These are phyloP conservation scores for Polytrichum commune DNA, from an alignment of 225 moss, liverwort and hornwort species.

Conservation along the genomic window DNA sequence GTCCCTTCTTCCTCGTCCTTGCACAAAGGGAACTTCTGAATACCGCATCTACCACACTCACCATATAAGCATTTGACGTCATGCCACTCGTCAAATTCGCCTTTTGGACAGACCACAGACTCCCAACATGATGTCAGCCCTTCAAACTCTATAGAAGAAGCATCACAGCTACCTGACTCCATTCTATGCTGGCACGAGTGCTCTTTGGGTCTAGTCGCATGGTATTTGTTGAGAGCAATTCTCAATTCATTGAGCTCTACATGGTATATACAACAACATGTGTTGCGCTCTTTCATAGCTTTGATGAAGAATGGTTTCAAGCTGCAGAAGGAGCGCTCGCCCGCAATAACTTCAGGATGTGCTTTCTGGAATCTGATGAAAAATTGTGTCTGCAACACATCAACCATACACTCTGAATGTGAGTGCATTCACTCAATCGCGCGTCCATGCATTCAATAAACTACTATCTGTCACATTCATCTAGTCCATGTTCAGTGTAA, in stretches of 20 bases:
- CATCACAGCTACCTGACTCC: not conserved
- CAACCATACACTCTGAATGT: no score
- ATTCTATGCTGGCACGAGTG: not conserved
- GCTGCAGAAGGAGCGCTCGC: not conserved
- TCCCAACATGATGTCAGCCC: not conserved
- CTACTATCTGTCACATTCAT: no score
- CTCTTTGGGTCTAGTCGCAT: not conserved
- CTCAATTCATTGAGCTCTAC: not conserved
- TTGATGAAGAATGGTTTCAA: not conserved
- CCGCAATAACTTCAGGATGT: not conserved
- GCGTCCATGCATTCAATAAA: no score
- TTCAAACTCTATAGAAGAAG: not conserved
- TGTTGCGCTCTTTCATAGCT: not conserved
- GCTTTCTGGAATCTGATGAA: not conserved
- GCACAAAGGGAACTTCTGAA: not conserved
- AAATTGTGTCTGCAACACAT: not conserved
- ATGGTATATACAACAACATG: not conserved
- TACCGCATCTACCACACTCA: not conserved
- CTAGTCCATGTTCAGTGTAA: no score
- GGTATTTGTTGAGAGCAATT: not conserved
- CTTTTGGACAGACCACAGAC: not conserved
- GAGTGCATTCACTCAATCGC: no score
- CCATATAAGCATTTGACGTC: not conserved
- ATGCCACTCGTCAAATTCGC: not conserved
- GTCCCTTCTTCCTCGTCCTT: not conserved